phyloP scores from a whole-genome alignment of 2,329 filamentous ascomycete species.

The Fusarium stilboides region DNA sequence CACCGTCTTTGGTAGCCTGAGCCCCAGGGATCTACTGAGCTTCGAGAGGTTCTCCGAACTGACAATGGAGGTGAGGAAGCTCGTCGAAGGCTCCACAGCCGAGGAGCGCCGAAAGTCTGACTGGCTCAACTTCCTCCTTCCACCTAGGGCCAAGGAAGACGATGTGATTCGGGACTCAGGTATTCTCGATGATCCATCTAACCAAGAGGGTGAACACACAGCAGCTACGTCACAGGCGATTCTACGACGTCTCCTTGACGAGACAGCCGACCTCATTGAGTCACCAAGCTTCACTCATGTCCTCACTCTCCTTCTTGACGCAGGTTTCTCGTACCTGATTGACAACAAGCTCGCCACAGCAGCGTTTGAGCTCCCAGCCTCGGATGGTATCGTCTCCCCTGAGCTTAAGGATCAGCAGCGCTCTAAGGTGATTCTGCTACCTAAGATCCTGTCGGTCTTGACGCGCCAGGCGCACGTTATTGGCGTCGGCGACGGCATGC shows the following conservation, averaged over 20 bases:
- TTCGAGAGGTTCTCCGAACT: slow-evolving; percentile 85
- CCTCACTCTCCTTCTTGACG: slow-evolving; percentile 86
- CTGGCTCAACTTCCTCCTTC: slow-evolving; percentile 90
- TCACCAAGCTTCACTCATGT: slow-evolving; percentile 93
- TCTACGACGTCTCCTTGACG: slow-evolving; percentile 89
- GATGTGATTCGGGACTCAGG: slow-evolving; percentile 89
- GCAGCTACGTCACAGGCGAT: slow-evolving; percentile 66
- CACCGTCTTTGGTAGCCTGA: slow-evolving; percentile 90
- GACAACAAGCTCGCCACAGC: slow-evolving; percentile 85
- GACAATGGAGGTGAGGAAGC: slow-evolving; percentile 85
- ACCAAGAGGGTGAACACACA: slow-evolving; percentile 53
- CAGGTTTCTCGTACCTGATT: slow-evolving; percentile 86
- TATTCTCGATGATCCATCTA: slow-evolving; percentile 71
- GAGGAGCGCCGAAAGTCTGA: slow-evolving; percentile 63
- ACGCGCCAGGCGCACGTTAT: slow-evolving; percentile 93
- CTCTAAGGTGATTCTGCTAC: slow-evolving; percentile 79
- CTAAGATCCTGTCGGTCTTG: slow-evolving; percentile 90
- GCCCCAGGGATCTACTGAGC: slow-evolving; percentile 89
- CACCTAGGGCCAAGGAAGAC: slow-evolving; percentile 82
- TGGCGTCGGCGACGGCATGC: slow-evolving; percentile 85
- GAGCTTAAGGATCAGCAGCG: slow-evolving; percentile 67
- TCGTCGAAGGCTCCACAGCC: slow-evolving; percentile 77
- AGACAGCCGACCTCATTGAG: slow-evolving; percentile 95
- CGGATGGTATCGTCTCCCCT: slow-evolving; percentile 58
- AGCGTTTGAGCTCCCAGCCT: slow-evolving; percentile 75